A percentile compares a stretch with the other conserved stretches of the same genome.
Evolutionary conservation across 768 basidiomycete genomes (phyloP).

Genomic region (Kwoniella sp.): DNA sequence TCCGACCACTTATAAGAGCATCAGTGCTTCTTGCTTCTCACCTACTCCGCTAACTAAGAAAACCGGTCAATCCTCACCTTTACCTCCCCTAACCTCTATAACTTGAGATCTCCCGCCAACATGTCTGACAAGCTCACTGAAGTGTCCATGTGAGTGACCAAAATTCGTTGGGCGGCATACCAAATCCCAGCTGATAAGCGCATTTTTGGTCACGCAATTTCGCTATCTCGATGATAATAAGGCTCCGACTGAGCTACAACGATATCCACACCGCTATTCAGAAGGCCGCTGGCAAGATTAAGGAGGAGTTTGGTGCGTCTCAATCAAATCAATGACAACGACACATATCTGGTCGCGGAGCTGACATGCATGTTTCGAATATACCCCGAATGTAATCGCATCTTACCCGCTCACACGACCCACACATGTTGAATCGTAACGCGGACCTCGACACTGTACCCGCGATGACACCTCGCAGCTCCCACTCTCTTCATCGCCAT

Average conservation of each 20-base stretch:
- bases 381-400: no score
- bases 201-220: background rate
- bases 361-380: background rate
- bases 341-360: background rate
- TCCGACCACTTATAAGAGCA: no score
- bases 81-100: background rate
- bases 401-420: slow-evolving; percentile 3
- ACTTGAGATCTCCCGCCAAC: background rate
- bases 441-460: no score
- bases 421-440: slow-evolving; percentile 3
- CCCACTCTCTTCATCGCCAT: slow-evolving; percentile 53
- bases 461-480: slow-evolving; percentile 18
- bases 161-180: no score
- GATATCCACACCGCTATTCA: slow-evolving; percentile 85
- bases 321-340: background rate
- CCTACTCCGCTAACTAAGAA: no score
- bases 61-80: background rate
- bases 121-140: slow-evolving; percentile 17
- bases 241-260: slow-evolving; percentile 75
- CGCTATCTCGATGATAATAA: slow-evolving; percentile 4
- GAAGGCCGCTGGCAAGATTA: slow-evolving; percentile 68
- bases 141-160: slow-evolving; percentile 8
- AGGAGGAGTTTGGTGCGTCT: slow-evolving; percentile 65
- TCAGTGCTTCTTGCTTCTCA: no score
- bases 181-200: background rate